A percentile compares a stretch with the other conserved stretches of the same genome.
Evolutionary conservation across 1,139 yeast species (phyloP).

Genomic region (Yamadazyma blattariae): DNA sequence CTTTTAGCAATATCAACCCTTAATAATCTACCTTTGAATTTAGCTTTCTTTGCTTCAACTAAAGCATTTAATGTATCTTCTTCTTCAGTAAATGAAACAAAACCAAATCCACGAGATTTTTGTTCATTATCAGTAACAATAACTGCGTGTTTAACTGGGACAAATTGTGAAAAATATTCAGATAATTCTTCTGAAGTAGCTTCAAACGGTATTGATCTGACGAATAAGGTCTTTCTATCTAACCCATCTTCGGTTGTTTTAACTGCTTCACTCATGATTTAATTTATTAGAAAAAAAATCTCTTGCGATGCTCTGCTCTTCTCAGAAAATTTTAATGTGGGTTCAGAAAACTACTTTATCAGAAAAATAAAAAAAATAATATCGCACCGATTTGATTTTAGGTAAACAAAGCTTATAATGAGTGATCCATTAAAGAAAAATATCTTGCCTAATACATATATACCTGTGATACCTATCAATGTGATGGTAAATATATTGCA

Average conservation of each 20-base stretch:
- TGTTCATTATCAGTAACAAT: slow-evolving; percentile 78
- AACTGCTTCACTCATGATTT: too few relatives aligned
- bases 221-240: slow-evolving; percentile 72
- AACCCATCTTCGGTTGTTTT: slow-evolving; percentile 38
- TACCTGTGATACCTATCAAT: slow-evolving; percentile 30
- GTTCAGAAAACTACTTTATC: not conserved
- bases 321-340: too few relatives aligned
- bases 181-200: slow-evolving; percentile 81
- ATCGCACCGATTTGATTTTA: not conserved
- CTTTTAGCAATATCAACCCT: slow-evolving; percentile 88
- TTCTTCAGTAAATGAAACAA: slow-evolving; percentile 82
- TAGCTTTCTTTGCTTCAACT: slow-evolving; percentile 60
- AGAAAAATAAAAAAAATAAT: not conserved
- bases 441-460: slow-evolving; percentile 39
- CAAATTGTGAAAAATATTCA: slow-evolving; percentile 83
- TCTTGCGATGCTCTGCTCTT: slow-evolving; percentile 8
- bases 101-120: slow-evolving; percentile 89
- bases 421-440: slow-evolving; percentile 13
- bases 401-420: not conserved
- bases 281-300: not conserved
- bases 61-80: slow-evolving; percentile 84
- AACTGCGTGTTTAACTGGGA: slow-evolving; percentile 94
- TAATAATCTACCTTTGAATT: slow-evolving; percentile 63
- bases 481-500: slow-evolving; percentile 22
- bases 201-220: slow-evolving; percentile 75